phyloP scores from a whole-genome alignment of 2,329 filamentous ascomycete species.

The Fusarium sororula region DNA sequence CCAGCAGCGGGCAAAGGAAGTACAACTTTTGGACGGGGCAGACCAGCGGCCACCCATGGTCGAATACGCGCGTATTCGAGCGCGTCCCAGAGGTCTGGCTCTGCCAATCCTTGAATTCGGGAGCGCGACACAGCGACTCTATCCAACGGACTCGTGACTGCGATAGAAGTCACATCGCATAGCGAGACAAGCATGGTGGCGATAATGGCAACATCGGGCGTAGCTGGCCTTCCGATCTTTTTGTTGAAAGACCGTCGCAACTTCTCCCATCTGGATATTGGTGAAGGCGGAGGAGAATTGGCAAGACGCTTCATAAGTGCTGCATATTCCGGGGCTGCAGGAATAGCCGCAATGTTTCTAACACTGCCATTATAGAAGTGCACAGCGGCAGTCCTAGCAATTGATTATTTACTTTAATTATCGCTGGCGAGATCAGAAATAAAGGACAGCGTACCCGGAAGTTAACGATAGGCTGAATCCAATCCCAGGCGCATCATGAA shows the following conservation, averaged over 20 bases:
- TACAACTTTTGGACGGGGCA: background rate
- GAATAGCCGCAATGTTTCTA: background rate
- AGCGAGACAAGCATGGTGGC: background rate
- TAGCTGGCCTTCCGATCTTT: slow-evolving; percentile 8
- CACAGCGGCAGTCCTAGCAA: background rate
- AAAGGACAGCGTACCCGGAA: background rate
- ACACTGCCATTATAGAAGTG: background rate
- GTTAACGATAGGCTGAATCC: background rate
- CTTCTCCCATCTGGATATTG: background rate
- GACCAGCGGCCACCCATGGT: background rate
- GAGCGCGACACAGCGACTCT: background rate
- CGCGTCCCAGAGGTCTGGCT: background rate
- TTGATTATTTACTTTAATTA: fast-evolving
- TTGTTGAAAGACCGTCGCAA: slow-evolving; percentile 4
- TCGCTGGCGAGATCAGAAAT: background rate
- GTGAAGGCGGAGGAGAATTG: background rate
- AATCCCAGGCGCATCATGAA: background rate
- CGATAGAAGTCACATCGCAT: background rate
- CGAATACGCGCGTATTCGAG: background rate
- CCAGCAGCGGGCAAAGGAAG: background rate
- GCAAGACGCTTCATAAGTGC: slow-evolving; percentile 4
- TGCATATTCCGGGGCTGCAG: background rate
- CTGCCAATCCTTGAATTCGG: background rate
- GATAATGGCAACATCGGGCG: background rate
- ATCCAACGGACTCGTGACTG: background rate